These are phyloP conservation scores for Saksenaea vasiformis DNA, from an alignment of 371 early-diverging fungal genomes.

Conservation along the genomic window DNA sequence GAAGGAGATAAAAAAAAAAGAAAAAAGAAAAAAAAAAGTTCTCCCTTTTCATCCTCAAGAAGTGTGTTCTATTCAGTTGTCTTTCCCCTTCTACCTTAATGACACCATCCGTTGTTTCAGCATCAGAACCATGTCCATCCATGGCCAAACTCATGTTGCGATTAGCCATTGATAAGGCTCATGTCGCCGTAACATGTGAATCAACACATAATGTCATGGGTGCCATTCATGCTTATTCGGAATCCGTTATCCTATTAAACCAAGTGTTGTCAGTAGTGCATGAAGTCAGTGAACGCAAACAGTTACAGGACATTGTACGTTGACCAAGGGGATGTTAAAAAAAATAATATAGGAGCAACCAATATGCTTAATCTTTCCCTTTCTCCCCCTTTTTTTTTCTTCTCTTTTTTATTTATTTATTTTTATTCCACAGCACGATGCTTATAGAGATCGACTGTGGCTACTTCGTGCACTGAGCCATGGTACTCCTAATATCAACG, in stretches of 20 bases:
- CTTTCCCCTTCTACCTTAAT: background rate
- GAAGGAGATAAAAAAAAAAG: too few species aligned
- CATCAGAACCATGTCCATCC: background rate
- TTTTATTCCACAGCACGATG: slow-evolving; percentile 3
- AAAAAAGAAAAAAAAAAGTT: too few species aligned
- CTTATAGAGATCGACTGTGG: background rate
- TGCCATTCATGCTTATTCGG: slow-evolving; percentile 1
- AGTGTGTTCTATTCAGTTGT: background rate
- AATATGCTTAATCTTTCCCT: too few species aligned
- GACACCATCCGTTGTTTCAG: background rate
- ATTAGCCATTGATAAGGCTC: background rate
- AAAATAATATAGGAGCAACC: too few species aligned
- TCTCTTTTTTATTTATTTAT: too few species aligned
- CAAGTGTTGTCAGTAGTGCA: slow-evolving; percentile 3
- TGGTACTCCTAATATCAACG: background rate
- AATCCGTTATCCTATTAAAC: background rate
- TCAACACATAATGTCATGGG: background rate
- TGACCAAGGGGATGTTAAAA: background rate
- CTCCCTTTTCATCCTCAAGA: background rate
- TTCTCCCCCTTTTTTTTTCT: too few species aligned
- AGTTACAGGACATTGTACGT: slow-evolving; percentile 2
- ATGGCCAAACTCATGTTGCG: background rate
- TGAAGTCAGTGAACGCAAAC: slow-evolving; percentile 1
- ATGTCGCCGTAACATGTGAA: background rate
- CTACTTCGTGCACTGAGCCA: background rate